phyloP scores from a whole-genome alignment of 1,139 yeast species.

The Pichia sp. region DNA sequence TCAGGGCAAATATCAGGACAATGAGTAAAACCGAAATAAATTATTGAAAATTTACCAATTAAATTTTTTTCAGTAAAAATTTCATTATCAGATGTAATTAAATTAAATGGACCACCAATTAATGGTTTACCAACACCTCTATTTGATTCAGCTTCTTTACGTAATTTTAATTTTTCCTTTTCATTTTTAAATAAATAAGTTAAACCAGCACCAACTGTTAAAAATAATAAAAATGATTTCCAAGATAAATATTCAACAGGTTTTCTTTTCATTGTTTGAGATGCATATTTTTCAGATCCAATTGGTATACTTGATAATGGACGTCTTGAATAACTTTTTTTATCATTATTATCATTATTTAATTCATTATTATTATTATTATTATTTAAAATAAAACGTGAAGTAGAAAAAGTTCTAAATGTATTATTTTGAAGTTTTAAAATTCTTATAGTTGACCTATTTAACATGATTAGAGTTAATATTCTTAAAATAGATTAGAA shows the following conservation, averaged over 20 bases:
- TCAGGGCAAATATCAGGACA: conserved; percentile 99
- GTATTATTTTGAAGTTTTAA: too few species aligned
- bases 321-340: conserved; percentile 18
- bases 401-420: not conserved
- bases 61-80: conserved; percentile 71
- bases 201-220: conserved; percentile 62
- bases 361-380: not conserved
- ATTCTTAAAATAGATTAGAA: too few species aligned
- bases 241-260: conserved; percentile 75
- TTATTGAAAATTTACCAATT: conserved; percentile 67
- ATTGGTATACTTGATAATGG: conserved; percentile 43
- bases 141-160: conserved; percentile 76
- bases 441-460: too few species aligned
- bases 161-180: conserved; percentile 65
- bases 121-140: conserved; percentile 88
- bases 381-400: not conserved
- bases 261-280: conserved; percentile 25
- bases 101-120: conserved; percentile 82
- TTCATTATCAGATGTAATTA: conserved; percentile 65
- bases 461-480: too few species aligned
- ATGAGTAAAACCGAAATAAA: conserved; percentile 93
- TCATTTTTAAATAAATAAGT: conserved; percentile 67
- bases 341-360: too few species aligned
- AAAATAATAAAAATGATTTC: conserved; percentile 69
- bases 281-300: conserved; percentile 39